phyloP scores from a whole-genome alignment of 768 basidiomycete genomes.

The Fistulinella prunicolor region DNA sequence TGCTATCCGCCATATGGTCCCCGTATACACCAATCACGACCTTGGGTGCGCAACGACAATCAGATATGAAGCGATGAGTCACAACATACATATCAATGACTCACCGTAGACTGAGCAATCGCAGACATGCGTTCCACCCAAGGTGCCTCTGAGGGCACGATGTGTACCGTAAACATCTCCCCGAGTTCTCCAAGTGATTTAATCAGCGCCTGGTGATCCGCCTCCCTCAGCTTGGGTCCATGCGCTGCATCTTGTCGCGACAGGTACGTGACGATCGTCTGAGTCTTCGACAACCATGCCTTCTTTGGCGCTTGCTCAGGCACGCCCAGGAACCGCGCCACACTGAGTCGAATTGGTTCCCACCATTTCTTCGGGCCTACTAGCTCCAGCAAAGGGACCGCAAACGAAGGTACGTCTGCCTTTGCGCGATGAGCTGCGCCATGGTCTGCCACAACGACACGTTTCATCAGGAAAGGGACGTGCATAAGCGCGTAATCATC shows the following conservation, averaged over 20 bases:
- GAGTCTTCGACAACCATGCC: slow-evolving; percentile 23
- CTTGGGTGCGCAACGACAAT: slow-evolving; percentile 33
- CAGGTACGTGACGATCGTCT: slow-evolving; percentile 64
- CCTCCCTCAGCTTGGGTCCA: slow-evolving; percentile 48
- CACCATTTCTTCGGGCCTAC: slow-evolving; percentile 60
- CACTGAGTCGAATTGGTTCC: slow-evolving; percentile 49
- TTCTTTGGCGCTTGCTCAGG: slow-evolving; percentile 18
- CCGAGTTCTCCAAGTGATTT: slow-evolving; percentile 52
- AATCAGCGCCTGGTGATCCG: slow-evolving; percentile 62
- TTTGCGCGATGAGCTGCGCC: slow-evolving; percentile 51
- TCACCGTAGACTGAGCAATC: slow-evolving; percentile 65
- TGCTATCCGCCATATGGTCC: slow-evolving; percentile 58
- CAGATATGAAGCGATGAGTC: not conserved
- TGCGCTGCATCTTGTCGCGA: slow-evolving; percentile 53
- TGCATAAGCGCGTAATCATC: slow-evolving; percentile 66
- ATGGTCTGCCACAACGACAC: slow-evolving; percentile 74
- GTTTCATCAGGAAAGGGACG: slow-evolving; percentile 71
- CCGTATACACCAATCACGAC: slow-evolving; percentile 61
- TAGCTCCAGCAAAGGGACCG: slow-evolving; percentile 44
- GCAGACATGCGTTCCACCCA: slow-evolving; percentile 66
- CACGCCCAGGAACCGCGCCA: slow-evolving; percentile 44
- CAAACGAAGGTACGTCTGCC: slow-evolving; percentile 27
- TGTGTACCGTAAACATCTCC: slow-evolving; percentile 52
- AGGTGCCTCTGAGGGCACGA: slow-evolving; percentile 49
- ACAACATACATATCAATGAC: slow-evolving; percentile 18